phyloP scores from a whole-genome alignment of 768 basidiomycete species.

The Auriscalpium microsporum region DNA sequence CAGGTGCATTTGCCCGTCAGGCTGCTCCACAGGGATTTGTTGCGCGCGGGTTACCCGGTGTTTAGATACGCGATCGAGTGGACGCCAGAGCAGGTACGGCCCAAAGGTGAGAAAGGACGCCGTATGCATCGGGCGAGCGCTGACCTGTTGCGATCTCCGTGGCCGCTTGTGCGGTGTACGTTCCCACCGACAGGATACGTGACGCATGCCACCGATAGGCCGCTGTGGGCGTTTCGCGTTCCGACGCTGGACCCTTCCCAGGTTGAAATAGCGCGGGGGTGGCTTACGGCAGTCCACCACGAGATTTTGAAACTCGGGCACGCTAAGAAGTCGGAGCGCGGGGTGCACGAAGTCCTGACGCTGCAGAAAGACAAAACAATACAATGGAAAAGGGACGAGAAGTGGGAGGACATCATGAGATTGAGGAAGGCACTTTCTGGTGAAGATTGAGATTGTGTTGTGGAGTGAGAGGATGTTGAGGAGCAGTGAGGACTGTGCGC shows the following conservation, averaged over 20 bases:
- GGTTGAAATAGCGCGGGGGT: conserved; percentile 39
- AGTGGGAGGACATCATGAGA: conserved; percentile 45
- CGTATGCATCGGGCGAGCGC: not conserved
- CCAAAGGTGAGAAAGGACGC: conserved; percentile 34
- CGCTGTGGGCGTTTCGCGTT: conserved; percentile 51
- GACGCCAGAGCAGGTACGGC: conserved; percentile 53
- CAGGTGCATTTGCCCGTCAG: conserved; percentile 66
- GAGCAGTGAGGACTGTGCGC: too few species aligned
- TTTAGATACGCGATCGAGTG: conserved; percentile 62
- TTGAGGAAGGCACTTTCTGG: conserved; percentile 26
- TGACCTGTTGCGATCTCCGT: not conserved
- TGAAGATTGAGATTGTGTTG: conserved; percentile 3
- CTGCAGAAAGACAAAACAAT: conserved; percentile 44
- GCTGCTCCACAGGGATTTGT: conserved; percentile 52
- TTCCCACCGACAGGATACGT: conserved; percentile 42
- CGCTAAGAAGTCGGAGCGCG: conserved; percentile 18
- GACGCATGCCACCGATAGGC: conserved; percentile 60
- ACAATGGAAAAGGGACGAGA: conserved; percentile 44
- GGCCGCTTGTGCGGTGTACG: not conserved
- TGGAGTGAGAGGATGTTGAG: too few species aligned
- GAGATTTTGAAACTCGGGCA: conserved; percentile 36
- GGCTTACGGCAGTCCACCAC: conserved; percentile 43
- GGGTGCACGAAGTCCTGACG: conserved; percentile 31
- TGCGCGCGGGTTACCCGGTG: conserved; percentile 48
- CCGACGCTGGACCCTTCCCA: conserved; percentile 42